phyloP scores from a whole-genome alignment of 305 asterid species.

The Fraxinus xanthoxyloides region DNA sequence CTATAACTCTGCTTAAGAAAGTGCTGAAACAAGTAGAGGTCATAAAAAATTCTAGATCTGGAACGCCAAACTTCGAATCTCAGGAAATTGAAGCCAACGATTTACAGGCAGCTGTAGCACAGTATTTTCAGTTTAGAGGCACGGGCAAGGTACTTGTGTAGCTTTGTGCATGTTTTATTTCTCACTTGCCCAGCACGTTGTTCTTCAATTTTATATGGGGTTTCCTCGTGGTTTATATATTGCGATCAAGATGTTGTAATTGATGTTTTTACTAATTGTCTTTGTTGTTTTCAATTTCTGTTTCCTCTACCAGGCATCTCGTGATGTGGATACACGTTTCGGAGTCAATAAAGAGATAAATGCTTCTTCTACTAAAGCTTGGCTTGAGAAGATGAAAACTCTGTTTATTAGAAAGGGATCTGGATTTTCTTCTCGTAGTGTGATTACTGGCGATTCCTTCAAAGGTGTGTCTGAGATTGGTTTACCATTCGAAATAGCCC shows the following conservation, averaged over 20 bases:
- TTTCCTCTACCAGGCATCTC: slow-evolving; percentile 64
- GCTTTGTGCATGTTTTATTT: slow-evolving; percentile 12
- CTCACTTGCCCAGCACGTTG: slow-evolving; percentile 7
- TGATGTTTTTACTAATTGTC: slow-evolving; percentile 15
- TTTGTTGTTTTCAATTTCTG: slow-evolving; percentile 1
- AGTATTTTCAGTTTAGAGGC: slow-evolving; percentile 83
- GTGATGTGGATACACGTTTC: slow-evolving; percentile 84
- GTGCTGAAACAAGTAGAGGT: slow-evolving; percentile 82
- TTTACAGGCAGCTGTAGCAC: slow-evolving; percentile 77
- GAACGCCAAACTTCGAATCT: slow-evolving; percentile 83
- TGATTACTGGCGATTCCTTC: slow-evolving; percentile 91
- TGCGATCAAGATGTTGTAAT: background rate
- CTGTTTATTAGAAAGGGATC: slow-evolving; percentile 94
- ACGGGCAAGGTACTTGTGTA: slow-evolving; percentile 73
- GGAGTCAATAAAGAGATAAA: slow-evolving; percentile 69
- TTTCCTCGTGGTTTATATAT: slow-evolving; percentile 7
- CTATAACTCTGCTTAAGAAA: slow-evolving; percentile 75
- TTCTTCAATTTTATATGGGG: slow-evolving; percentile 13
- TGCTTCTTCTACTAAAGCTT: slow-evolving; percentile 81
- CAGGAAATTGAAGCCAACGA: slow-evolving; percentile 85
- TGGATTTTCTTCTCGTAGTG: slow-evolving; percentile 96
- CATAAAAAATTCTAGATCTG: slow-evolving; percentile 89
- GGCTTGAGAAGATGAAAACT: slow-evolving; percentile 98
- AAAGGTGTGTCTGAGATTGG: slow-evolving; percentile 93
- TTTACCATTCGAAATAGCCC: slow-evolving; percentile 84